Base-by-base conservation (phyloP, 1,284 basidiomycete species). In the Ustilago esculenta region DNA sequence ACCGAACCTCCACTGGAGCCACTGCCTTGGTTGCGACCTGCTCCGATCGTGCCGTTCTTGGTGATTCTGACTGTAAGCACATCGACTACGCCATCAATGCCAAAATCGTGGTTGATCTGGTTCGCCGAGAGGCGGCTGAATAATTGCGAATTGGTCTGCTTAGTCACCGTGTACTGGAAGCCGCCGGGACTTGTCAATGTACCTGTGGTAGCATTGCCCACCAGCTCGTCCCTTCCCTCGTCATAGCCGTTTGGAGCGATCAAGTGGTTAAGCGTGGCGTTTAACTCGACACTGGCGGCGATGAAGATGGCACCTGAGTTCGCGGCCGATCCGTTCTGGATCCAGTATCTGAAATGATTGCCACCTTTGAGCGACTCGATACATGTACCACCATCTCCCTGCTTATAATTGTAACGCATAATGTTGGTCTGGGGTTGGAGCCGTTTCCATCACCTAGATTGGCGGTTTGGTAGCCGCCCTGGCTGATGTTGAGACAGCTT, bases 401-500 rank as follows among this genome's bases (percentile, higher is more conserved):
- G 55, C 27, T 66, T 64, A 53, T 51, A 77, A 24, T 73, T 71
- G 53, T 67, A 73, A 6, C 79, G 70, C 51, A 72, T 54, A 18
- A 80, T 57, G 46, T 74, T 76, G 37, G 68, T 73, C 54, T 81
- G 79, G 25, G 65, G 53, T 45, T 36, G 36, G 17, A 27, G 3
- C 78, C 80, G 53, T 58, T 71, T 46, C 67, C 77, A 36, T 81
- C 83, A 8, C 80, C 81, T 6, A 79, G 71, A 50, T 83, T 77
- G 53, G 73, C 75, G 21, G 60, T 55, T 37, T 81, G 82, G 12
- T 66, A 49, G 3, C 75, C 78, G 12, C 74, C 69, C 18, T 76
- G 39, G 15, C 69, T 80, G 65, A 81, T 74, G 12, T 50, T 73
- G 32, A 80, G 59, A 49, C 72, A 77, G 46, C 51, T 65, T 29